Base-by-base conservation (phyloP, 2,329 filamentous ascomycete species). In the Magnaporthiopsis rhizophila region DNA sequence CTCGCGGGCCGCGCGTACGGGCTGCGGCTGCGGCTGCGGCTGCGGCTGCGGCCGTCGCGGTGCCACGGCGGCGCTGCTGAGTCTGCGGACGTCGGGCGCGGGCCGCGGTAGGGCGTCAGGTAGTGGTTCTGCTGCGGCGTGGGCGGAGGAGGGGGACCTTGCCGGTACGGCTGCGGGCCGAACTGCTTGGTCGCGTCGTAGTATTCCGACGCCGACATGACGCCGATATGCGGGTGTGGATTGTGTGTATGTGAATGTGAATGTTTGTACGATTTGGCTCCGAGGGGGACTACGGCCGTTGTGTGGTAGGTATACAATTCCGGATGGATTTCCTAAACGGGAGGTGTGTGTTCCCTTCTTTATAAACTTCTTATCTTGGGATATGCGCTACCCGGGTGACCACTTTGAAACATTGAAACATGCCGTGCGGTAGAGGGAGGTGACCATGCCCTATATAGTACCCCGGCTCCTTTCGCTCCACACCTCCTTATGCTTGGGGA, bases 181-280 rank as follows among this genome's bases (percentile, higher is more conserved):
- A 64, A 65, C 34, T 65, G 61, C 18, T 32, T 53, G 50, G 53
- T 62, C 58, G 36, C n/a, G 50, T 62, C 36, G 66, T 70, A 70
- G 65, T 70, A 70, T 24, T 69, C 68, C 34, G 64, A 57, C 18
- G 67, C 65, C 32, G 69, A 68, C 69, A 70, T 70, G 32, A 30
- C 62, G 57, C 6, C 2, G 21, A 4, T 21, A 9, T 53, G 18
- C 21, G 6, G 18, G 45, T 7, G 3, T 4, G 45, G 18, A 9
- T 2, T 53, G 3, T 53, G 45, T 5, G n/a, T 60, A 53, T 60
- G 28, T 38, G 32, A 24, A 24, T 61, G 56, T 11, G 30, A 26
- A 18, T 59, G 34, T 7, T 2, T n/a, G 21, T n/a, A 2, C 6
- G 3, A 7, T 30, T 7, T 58, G 24, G 24, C 2, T 58, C 11